These are phyloP conservation scores for Ottelia alismoides DNA, from an alignment of 106 monocot species.

Conservation along the genomic window DNA sequence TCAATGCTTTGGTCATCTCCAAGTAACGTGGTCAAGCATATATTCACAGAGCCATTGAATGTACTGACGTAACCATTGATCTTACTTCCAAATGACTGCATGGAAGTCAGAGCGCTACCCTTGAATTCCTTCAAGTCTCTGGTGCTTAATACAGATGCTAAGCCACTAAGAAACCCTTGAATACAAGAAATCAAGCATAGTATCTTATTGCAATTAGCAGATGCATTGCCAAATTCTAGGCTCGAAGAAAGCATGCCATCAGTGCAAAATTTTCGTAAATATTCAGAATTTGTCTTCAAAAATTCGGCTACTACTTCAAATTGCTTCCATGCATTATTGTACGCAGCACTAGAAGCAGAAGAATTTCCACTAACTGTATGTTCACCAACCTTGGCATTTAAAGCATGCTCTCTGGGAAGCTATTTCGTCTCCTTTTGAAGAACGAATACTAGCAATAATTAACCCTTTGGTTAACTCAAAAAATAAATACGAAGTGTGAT, in stretches of 20 bases:
- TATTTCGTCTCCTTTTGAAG: too few relatives aligned
- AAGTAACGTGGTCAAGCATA: slow-evolving; percentile 37
- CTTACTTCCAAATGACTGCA: slow-evolving; percentile 20
- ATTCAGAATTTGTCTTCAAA: slow-evolving; percentile 24
- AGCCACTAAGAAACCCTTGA: slow-evolving; percentile 71
- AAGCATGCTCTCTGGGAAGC: too few relatives aligned
- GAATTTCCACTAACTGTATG: neutral
- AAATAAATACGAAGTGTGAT: slow-evolving; percentile 63
- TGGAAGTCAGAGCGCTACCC: slow-evolving; percentile 4
- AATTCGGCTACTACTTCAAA: slow-evolving; percentile 26
- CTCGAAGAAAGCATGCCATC: too few relatives aligned
- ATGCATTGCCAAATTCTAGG: slow-evolving; percentile 10
- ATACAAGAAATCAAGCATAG: slow-evolving; percentile 48
- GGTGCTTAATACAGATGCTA: slow-evolving; percentile 26
- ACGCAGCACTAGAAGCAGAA: slow-evolving; percentile 2
- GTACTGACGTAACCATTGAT: slow-evolving; percentile 21
- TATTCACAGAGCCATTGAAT: slow-evolving; percentile 41
- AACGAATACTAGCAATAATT: too few relatives aligned
- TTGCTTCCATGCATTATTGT: slow-evolving; percentile 18
- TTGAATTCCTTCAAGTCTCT: slow-evolving; percentile 1
- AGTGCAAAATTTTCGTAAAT: too few relatives aligned
- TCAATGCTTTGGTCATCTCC: slow-evolving; percentile 10
- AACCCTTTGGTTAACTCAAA: slow-evolving; percentile 22
- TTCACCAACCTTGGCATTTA: too few relatives aligned
- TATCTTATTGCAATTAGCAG: slow-evolving; percentile 25